Evolutionary conservation across 2,329 filamentous ascomycete genomes (phyloP).

Genomic region (Aspergillus alliaceus): DNA sequence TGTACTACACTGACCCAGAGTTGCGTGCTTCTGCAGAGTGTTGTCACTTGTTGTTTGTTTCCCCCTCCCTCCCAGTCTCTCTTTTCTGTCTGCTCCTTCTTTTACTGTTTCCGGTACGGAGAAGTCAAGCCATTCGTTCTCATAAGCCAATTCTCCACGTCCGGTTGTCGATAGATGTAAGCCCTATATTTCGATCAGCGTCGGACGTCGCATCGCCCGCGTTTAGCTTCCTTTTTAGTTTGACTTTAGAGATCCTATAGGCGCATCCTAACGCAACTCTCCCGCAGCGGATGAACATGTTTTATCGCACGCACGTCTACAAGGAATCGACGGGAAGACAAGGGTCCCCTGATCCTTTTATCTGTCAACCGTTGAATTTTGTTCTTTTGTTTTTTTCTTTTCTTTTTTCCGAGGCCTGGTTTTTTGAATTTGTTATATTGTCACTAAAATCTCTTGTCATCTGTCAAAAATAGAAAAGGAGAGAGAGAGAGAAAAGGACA

Average conservation of each 20-base stretch:
- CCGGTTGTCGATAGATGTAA: neutral
- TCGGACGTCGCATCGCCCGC: neutral
- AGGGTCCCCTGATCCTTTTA: slow-evolving; percentile 13
- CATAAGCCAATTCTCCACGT: neutral
- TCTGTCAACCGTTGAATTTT: slow-evolving; percentile 8
- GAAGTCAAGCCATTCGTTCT: neutral
- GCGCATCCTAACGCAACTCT: slow-evolving; percentile 12
- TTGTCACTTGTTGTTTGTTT: neutral
- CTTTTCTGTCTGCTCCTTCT: neutral
- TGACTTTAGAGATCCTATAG: slow-evolving; percentile 4
- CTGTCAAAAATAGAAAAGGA: too few relatives aligned
- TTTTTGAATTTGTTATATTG: too few relatives aligned
- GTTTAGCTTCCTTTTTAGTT: slow-evolving; percentile 2
- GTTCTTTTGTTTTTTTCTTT: neutral
- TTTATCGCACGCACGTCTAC: slow-evolving; percentile 10
- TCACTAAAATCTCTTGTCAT: too few relatives aligned
- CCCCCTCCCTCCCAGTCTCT: too few relatives aligned
- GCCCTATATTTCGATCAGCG: slow-evolving; percentile 1
- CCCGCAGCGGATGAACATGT: slow-evolving; percentile 6
- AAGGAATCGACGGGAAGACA: slow-evolving; percentile 25
- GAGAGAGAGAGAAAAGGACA: too few relatives aligned
- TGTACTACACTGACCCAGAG: slow-evolving; percentile 2
- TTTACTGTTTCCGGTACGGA: neutral
- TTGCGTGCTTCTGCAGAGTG: slow-evolving; percentile 2
- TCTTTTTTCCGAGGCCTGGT: too few relatives aligned